These are phyloP conservation scores for Echinosophora koreensis DNA, from an alignment of 306 rosid genomes.

Conservation along the genomic window DNA sequence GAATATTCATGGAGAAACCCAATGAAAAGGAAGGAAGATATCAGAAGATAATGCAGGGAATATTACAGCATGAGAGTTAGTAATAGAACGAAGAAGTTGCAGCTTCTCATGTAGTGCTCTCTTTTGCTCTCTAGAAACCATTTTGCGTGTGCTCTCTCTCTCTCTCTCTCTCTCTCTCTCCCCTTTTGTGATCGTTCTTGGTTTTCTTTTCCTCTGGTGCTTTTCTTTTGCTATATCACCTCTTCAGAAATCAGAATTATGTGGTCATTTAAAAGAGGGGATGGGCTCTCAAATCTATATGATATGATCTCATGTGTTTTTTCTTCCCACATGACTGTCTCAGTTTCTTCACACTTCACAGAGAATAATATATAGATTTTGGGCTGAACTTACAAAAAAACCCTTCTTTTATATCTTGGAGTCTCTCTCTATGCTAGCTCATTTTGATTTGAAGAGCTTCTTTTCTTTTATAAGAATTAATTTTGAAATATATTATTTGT, in stretches of 20 bases:
- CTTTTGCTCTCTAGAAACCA: slow-evolving; percentile 96
- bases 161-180: not conserved
- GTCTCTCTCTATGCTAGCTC: not conserved
- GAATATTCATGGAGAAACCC: slow-evolving; percentile 48
- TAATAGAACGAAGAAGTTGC: slow-evolving; percentile 95
- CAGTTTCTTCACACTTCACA: slow-evolving; percentile 58
- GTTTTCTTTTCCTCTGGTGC: slow-evolving; percentile 22
- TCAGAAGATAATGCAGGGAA: slow-evolving; percentile 50
- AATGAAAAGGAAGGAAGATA: slow-evolving; percentile 54
- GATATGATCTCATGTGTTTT: slow-evolving; percentile 77
- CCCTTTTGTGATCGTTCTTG: slow-evolving; percentile 16
- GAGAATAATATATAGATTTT: slow-evolving; percentile 29
- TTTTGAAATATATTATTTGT: no score
- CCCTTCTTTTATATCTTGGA: slow-evolving; percentile 55
- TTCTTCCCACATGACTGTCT: slow-evolving; percentile 73
- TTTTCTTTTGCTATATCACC: slow-evolving; percentile 39
- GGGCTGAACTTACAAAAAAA: slow-evolving; percentile 51
- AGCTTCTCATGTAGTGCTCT: slow-evolving; percentile 92
- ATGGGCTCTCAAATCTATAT: slow-evolving; percentile 75
- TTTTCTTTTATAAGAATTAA: no score
- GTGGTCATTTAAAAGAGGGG: slow-evolving; percentile 64
- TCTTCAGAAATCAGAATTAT: slow-evolving; percentile 52
- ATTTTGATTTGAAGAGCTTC: no score
- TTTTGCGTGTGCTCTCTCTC: slow-evolving; percentile 29
- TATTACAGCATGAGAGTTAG: slow-evolving; percentile 96